Conservation (phyloP, 441 rosid genomes). For the Populus trichocarpa region DNA sequence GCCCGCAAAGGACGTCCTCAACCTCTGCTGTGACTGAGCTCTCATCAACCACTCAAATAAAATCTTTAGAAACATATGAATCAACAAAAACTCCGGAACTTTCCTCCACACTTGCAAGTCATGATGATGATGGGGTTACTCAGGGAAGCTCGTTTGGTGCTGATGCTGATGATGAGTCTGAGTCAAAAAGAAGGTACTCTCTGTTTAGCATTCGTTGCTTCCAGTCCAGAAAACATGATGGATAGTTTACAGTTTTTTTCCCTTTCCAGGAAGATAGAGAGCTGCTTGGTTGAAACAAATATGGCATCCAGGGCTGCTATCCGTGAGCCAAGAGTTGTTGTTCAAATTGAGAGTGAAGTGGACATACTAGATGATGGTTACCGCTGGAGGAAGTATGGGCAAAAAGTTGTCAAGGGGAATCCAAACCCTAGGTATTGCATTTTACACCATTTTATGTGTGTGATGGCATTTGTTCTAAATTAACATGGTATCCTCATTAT, state of each 20-base stretch:
- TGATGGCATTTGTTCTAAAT: background rate
- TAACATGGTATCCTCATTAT: background rate
- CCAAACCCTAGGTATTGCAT: constrained; percentile 64
- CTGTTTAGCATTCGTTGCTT: background rate
- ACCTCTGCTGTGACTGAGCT: constrained; percentile 48
- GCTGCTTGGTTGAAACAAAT: constrained; percentile 41
- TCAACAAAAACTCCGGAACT: constrained; percentile 50
- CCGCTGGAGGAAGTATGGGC: constrained; percentile 78
- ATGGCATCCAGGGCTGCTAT: constrained; percentile 52
- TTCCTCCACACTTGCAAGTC: constrained; percentile 45
- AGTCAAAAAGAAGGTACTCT: constrained; percentile 52
- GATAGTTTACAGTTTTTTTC: background rate
- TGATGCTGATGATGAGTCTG: constrained; percentile 50
- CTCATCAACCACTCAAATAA: constrained; percentile 39
- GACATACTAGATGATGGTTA: constrained; percentile 76
- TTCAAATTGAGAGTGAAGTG: constrained; percentile 65
- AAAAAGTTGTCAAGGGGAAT: constrained; percentile 75
- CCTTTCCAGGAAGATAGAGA: constrained; percentile 48
- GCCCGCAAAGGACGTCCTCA: constrained; percentile 44
- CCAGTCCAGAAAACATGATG: background rate
- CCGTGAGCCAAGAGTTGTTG: constrained; percentile 63
- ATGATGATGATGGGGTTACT: constrained; percentile 51
- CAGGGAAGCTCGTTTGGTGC: constrained; percentile 40
- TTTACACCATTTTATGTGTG: background rate
- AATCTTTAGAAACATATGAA: constrained; percentile 33